Evolutionary conservation across 108 stramenopile species (phyloP), one percentile per base, ranked within the genome.

Genomic region (Mediolabrus comicus): DNA sequence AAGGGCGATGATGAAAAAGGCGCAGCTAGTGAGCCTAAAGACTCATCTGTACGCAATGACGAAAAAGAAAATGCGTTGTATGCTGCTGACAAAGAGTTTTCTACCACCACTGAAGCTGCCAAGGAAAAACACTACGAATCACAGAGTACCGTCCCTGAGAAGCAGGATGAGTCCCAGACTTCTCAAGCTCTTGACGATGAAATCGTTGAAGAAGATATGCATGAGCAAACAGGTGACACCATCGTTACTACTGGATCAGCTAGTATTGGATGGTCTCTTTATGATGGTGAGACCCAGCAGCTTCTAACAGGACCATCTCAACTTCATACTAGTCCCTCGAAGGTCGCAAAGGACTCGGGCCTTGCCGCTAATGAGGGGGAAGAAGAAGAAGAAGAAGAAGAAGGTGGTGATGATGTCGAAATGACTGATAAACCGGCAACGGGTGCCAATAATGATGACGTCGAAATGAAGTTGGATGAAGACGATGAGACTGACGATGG

Each of bases 201-300:
- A 0, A 9, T 49, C 22, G 46, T 49, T 9, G 46, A 49, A 19
- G 7, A 49, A 9, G 46, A 49, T 3, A 22, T 22, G 1, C 46
- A 1, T 3, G 19, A 49, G 9, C 14, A 49, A 26, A 67, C 54
- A 2, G 65, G 54, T 24, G 65, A 67, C 28, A 67, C 65, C 28
- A 16, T 38, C 33, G 24, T 67, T 2, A 34, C 65, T 36, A 34
- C 53, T 29, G 65, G 53, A 19, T 67, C 65, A 4, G 46, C 19
- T 19, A 49, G 46, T 49, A 38, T 35, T 32, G 58, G 59, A 3
- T 70, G 69, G 69, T 70, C 69, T 32, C 11, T 77, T 7, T 77
- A 77, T 58, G 76, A 57, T 32, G 69, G 68, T 28, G 57, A 77
- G 27, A 77, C 76, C 0, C 76, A 77, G 59, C 55, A 53, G 30